Evolutionary conservation across 2,329 filamentous ascomycete species (phyloP).

Genomic region (Mariannaea sp.): DNA sequence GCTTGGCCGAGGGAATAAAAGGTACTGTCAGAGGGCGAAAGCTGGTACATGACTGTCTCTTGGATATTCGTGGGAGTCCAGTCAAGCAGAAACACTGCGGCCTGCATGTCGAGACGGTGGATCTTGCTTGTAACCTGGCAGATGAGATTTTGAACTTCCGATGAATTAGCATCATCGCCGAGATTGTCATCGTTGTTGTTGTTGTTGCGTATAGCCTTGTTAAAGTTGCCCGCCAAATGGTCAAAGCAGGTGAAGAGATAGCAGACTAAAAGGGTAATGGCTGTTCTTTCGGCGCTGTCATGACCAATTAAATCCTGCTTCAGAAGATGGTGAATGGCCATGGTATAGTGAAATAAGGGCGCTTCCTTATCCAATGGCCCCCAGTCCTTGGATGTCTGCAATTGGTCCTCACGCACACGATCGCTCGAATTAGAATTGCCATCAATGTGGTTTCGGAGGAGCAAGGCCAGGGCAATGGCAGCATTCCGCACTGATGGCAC

Average conservation of each 20-base stretch:
- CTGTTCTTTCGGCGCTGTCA: constrained; percentile 35
- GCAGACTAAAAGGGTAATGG: constrained; percentile 44
- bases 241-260: constrained; percentile 48
- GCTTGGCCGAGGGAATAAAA: constrained; percentile 42
- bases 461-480: constrained; percentile 38
- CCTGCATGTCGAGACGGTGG: constrained; percentile 45
- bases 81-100: constrained; percentile 41
- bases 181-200: background rate
- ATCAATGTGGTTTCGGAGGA: constrained; percentile 37
- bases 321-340: constrained; percentile 40
- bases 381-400: too few species aligned
- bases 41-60: constrained; percentile 24
- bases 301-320: constrained; percentile 21
- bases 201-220: constrained; percentile 16
- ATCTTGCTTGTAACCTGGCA: constrained; percentile 42
- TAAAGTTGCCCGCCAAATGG: constrained; percentile 40
- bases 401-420: background rate
- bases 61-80: constrained; percentile 40
- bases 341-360: constrained; percentile 38
- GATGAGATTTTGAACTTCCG: constrained; percentile 32
- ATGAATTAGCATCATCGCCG: constrained; percentile 15
- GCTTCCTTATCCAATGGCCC: constrained; percentile 26
- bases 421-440: constrained; percentile 22
- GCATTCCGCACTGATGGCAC: constrained; percentile 43
- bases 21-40: constrained; percentile 19